Evolutionary conservation across 163 green algal species (phyloP).

Genomic region (Chlamydomonas reinhardtii): DNA sequence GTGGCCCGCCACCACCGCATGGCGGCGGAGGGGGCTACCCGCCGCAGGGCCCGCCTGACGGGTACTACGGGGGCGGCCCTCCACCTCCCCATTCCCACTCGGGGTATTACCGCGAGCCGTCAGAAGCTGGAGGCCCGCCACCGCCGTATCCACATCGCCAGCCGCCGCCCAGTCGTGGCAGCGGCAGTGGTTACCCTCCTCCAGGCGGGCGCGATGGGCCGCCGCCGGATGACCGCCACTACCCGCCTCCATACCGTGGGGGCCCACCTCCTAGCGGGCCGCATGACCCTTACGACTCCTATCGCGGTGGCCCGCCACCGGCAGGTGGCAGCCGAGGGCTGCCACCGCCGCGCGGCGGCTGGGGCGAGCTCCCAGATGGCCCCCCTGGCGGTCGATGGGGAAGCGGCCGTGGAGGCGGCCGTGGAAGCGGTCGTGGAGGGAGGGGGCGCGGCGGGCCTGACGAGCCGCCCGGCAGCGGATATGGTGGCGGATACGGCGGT

Average conservation of each 20-base stretch:
- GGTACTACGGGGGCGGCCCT: slow-evolving; percentile 26
- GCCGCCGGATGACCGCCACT: slow-evolving; percentile 18
- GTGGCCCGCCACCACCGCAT: slow-evolving; percentile 3
- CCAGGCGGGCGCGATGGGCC: not conserved
- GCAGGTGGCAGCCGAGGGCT: not conserved
- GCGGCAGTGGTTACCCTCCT: not conserved
- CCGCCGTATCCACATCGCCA: not conserved
- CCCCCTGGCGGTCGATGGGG: not conserved
- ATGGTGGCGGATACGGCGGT: not conserved
- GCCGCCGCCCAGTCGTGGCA: not conserved
- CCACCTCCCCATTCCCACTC: not conserved
- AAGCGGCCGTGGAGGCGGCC: not conserved
- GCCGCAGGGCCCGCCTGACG: not conserved
- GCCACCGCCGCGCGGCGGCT: not conserved
- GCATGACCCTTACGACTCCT: slow-evolving; percentile 23
- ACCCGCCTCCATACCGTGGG: not conserved
- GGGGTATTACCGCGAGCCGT: not conserved
- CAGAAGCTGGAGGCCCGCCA: not conserved
- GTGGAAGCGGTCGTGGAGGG: not conserved
- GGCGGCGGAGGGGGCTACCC: not conserved
- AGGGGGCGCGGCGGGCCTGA: not conserved
- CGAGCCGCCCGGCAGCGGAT: not conserved
- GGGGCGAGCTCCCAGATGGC: not conserved
- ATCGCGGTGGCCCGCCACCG: not conserved
- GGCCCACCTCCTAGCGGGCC: slow-evolving; percentile 9